Percentiles rank a stretch among this genome's conserved stretches.
Evolutionary conservation across 139 green algal species (phyloP).

Genomic region (Chlamydomonas sphaeroides): DNA sequence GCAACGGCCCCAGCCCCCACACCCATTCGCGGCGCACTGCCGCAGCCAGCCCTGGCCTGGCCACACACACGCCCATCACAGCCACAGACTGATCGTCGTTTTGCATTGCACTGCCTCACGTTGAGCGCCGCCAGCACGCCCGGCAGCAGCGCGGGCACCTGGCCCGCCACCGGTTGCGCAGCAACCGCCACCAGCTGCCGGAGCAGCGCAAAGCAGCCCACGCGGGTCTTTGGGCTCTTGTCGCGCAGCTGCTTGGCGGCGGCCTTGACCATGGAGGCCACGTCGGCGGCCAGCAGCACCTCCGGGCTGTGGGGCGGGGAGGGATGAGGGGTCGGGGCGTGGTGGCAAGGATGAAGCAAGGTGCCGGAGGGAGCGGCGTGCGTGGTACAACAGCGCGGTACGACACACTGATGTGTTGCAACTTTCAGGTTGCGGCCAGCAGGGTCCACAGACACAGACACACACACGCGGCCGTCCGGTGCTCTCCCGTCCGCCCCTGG

Average conservation of each 20-base stretch:
- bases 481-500: too few relatives aligned
- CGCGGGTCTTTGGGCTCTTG: conserved; percentile 79
- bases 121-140: conserved; percentile 71
- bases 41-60: too few relatives aligned
- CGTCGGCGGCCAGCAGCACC: conserved; percentile 61
- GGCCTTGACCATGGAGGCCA: conserved; percentile 67
- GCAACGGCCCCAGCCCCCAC: neutral
- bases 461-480: neutral
- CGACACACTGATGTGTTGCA: too few relatives aligned
- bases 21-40: too few relatives aligned
- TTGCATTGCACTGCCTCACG: conserved; percentile 51
- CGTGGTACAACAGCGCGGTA: too few relatives aligned
- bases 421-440: too few relatives aligned
- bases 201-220: conserved; percentile 79
- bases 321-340: too few relatives aligned
- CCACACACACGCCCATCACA: too few relatives aligned
- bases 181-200: conserved; percentile 77
- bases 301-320: conserved; percentile 42
- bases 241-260: conserved; percentile 74
- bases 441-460: too few relatives aligned
- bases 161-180: conserved; percentile 58
- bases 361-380: conserved; percentile 3
- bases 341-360: too few relatives aligned
- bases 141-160: conserved; percentile 73
- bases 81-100: too few relatives aligned